Percentiles rank a stretch among this genome's conserved stretches.
Evolutionary conservation across 2,329 filamentous ascomycete genomes (phyloP).

Genomic region (Ciborinia camelliae): DNA sequence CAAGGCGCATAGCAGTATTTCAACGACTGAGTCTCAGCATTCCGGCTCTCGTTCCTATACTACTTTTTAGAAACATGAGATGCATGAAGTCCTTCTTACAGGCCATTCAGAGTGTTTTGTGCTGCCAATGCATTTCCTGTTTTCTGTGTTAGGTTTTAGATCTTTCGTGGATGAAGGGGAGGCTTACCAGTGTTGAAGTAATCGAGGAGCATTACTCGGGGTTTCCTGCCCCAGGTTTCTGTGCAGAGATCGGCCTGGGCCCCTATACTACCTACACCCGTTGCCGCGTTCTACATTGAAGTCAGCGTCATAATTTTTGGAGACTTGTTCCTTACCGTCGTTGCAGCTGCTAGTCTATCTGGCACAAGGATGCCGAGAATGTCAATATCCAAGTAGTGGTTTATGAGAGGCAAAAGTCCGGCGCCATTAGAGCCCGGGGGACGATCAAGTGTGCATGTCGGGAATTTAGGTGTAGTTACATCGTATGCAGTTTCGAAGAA

Average conservation of each 20-base stretch:
- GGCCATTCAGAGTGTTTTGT: constrained; percentile 32
- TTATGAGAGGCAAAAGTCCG: constrained; percentile 55
- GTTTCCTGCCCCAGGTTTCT: constrained; percentile 45
- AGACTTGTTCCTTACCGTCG: constrained; percentile 20
- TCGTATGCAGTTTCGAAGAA: constrained; percentile 73
- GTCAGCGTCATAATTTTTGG: background rate
- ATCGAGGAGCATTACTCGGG: constrained; percentile 56
- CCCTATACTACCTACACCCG: constrained; percentile 51
- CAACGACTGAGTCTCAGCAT: constrained; percentile 20
- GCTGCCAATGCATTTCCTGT: constrained; percentile 34
- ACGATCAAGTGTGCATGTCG: constrained; percentile 63
- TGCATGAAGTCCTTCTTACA: constrained; percentile 18
- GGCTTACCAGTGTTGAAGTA: constrained; percentile 49
- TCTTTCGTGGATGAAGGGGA: background rate
- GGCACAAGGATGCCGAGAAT: constrained; percentile 50
- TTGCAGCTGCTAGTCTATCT: constrained; percentile 45
- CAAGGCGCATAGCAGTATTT: constrained; percentile 7
- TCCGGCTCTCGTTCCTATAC: constrained; percentile 15
- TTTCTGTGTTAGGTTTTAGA: background rate
- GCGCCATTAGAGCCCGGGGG: constrained; percentile 46
- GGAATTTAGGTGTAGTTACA: constrained; percentile 49
- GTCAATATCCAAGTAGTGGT: constrained; percentile 59
- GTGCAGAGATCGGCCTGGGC: constrained; percentile 47
- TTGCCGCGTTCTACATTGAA: constrained; percentile 32
- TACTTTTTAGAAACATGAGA: background rate